These are phyloP conservation scores for Punctularia strigosozonata DNA, from an alignment of 768 basidiomycete genomes.

Conservation along the genomic window DNA sequence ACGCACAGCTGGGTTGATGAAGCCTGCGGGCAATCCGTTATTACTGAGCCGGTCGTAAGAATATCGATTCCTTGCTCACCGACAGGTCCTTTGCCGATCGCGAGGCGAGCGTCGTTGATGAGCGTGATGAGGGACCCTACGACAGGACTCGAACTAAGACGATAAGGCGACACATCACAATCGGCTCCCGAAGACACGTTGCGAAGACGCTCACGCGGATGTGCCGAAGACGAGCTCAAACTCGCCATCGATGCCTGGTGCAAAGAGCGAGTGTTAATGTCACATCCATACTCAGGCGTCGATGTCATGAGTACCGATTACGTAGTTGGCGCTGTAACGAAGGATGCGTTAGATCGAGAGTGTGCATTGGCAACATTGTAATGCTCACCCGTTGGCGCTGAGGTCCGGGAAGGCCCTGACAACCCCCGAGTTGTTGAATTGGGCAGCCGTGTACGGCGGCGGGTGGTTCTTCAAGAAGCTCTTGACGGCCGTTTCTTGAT, in stretches of 20 bases:
- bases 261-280: neutral
- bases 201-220: too few relatives aligned
- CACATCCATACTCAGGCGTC: neutral
- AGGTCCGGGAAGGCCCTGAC: constrained; percentile 21
- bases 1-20: constrained; percentile 59
- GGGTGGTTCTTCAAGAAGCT: constrained; percentile 19
- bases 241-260: constrained; percentile 15
- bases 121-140: constrained; percentile 21
- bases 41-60: neutral
- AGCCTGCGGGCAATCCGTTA: constrained; percentile 6
- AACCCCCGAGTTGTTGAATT: constrained; percentile 22
- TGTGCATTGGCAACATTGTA: neutral
- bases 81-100: constrained; percentile 21
- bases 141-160: constrained; percentile 25
- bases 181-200: too few relatives aligned
- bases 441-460: constrained; percentile 19
- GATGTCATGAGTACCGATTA: constrained; percentile 8
- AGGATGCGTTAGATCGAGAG: neutral
- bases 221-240: constrained; percentile 23
- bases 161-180: too few relatives aligned
- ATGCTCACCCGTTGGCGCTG: constrained; percentile 20
- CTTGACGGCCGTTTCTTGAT: constrained; percentile 19
- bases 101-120: constrained; percentile 26
- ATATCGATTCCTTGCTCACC: constrained; percentile 5
- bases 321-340: constrained; percentile 18